Evolutionary conservation across 2,329 filamentous ascomycete species (phyloP).

Genomic region (Sporothrix sp.): DNA sequence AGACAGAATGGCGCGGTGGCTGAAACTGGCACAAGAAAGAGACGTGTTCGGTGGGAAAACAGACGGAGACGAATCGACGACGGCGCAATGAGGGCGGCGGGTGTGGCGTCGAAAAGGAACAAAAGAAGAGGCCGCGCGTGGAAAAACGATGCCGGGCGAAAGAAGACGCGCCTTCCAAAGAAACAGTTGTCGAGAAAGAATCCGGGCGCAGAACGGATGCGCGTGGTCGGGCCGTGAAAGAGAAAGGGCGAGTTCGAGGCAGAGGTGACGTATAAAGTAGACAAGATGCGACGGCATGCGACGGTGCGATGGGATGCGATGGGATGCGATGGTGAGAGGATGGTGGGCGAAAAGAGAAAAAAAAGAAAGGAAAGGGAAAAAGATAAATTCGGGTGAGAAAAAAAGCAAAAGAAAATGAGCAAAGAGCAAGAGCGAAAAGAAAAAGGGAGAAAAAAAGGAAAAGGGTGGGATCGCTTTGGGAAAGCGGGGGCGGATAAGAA

Average conservation of each 20-base stretch:
- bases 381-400: not conserved
- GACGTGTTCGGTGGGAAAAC: too few species aligned
- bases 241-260: too few species aligned
- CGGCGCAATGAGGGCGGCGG: not conserved
- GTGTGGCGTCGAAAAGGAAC: not conserved
- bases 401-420: not conserved
- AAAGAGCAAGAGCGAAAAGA: not conserved
- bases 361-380: not conserved
- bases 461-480: not conserved
- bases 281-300: too few species aligned
- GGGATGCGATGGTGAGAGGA: not conserved
- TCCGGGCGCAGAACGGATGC: not conserved
- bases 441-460: not conserved
- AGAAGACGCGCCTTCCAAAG: too few species aligned
- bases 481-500: constrained; percentile 9
- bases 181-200: too few species aligned
- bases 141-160: too few species aligned
- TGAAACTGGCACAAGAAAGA: not conserved
- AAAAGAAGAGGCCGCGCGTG: not conserved
- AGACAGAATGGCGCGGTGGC: not conserved
- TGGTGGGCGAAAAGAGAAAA: not conserved
- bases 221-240: constrained; percentile 1
- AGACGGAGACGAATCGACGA: not conserved
- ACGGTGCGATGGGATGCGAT: too few species aligned
- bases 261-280: too few species aligned